Conservation (phyloP, 2,329 filamentous ascomycete species). For the Paraphaeosphaeria minitans region DNA sequence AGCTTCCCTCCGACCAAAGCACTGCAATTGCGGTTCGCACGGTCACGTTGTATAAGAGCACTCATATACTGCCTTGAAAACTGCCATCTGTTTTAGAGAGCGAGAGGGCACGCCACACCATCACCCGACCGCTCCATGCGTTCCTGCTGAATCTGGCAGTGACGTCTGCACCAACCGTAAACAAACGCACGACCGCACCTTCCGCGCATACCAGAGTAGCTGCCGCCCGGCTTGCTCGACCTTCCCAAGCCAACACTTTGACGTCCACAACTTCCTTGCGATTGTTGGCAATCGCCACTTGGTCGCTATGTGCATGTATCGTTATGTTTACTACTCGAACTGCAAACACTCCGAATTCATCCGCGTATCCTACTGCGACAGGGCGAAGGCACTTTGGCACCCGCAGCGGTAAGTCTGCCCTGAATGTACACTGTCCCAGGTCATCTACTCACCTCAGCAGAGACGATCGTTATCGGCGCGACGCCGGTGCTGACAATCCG, state of each 20-base stretch:
- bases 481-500: slow-evolving; percentile 16
- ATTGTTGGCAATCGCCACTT: slow-evolving; percentile 5
- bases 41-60: neutral
- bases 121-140: neutral
- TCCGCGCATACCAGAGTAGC: neutral
- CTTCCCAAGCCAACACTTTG: slow-evolving; percentile 1
- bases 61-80: neutral
- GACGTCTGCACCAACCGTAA: slow-evolving; percentile 1
- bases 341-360: slow-evolving; percentile 42
- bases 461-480: slow-evolving; percentile 22
- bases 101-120: no score
- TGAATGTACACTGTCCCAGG: neutral
- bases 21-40: neutral
- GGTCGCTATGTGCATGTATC: slow-evolving; percentile 43
- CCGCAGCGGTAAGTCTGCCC: slow-evolving; percentile 22
- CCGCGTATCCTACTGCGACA: slow-evolving; percentile 40
- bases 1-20: neutral
- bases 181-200: slow-evolving; percentile 8
- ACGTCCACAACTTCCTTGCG: slow-evolving; percentile 11
- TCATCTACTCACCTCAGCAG: slow-evolving; percentile 14
- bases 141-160: neutral
- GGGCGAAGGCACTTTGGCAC: slow-evolving; percentile 26
- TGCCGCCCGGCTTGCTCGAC: slow-evolving; percentile 8
- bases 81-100: neutral
- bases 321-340: slow-evolving; percentile 38